Evolutionary conservation across 306 rosid genomes (phyloP).

Genomic region (Alnus glutinosa): DNA sequence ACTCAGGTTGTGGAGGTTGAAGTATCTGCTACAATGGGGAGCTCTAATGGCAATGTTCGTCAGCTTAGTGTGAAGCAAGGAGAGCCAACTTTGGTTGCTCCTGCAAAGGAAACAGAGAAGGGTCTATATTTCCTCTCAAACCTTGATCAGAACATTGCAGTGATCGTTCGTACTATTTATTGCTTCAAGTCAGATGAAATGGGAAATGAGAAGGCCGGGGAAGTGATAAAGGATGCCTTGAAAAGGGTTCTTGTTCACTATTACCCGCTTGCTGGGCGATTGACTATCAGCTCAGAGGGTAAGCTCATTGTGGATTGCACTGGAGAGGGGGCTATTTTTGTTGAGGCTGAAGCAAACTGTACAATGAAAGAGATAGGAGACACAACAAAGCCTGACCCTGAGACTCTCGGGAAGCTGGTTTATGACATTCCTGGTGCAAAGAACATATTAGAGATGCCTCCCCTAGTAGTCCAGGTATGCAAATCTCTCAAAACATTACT

Average conservation of each 20-base stretch:
- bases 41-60: conserved; percentile 19
- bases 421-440: conserved; percentile 44
- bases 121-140: conserved; percentile 79
- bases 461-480: conserved; percentile 47
- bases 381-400: conserved; percentile 73
- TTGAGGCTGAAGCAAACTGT: conserved; percentile 86
- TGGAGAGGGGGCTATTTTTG: conserved; percentile 84
- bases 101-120: conserved; percentile 64
- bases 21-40: conserved; percentile 46
- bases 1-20: conserved; percentile 27
- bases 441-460: conserved; percentile 50
- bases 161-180: conserved; percentile 66
- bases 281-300: conserved; percentile 68
- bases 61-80: conserved; percentile 50
- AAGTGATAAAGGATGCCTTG: conserved; percentile 63
- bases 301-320: conserved; percentile 84
- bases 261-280: conserved; percentile 85
- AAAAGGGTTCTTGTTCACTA: conserved; percentile 69
- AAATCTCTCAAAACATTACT: neutral
- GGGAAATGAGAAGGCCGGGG: conserved; percentile 63
- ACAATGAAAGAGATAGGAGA: conserved; percentile 69
- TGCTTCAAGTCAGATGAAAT: conserved; percentile 52
- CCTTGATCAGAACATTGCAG: conserved; percentile 93
- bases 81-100: conserved; percentile 60
- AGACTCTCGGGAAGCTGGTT: conserved; percentile 44